Evolutionary conservation across 176 grass and related monocot species (phyloP), one percentile per base, ranked within the genome.

Genomic region (Elaeis guineensis): DNA sequence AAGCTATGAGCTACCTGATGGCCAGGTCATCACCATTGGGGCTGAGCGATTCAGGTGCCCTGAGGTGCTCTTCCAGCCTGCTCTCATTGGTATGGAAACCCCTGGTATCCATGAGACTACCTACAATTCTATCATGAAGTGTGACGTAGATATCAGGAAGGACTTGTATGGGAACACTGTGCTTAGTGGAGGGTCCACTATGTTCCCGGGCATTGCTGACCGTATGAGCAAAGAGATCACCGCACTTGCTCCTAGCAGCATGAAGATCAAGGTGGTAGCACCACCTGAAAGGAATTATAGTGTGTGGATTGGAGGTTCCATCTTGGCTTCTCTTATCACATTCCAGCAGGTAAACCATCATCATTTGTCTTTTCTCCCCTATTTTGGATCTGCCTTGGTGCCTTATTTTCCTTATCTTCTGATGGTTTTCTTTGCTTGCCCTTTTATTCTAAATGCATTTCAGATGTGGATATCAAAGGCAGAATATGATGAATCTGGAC

Each of bases 401-500:
- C 32, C 25, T 25, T 9, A 16, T 51, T 49, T 65, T 51, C 35
- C 8, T 39, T 39, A 8, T 39, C 35, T 11, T 39, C 8, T 39
- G 35, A 39, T 39, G 35, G 8, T 39, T 39, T 11, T 39, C 6
- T 39, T 39, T 39, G 35, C 35, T 39, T 39, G 7, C 1, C 35
- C 35, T 8, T 39, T 39, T 39, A 2, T 39, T 11, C 5, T 39
- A 5, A 39, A 39, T 39, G 35, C 15, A n/a, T 65, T 16, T 11
- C 63, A 65, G 63, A 65, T 65, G 63, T 65, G 63, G 63, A 65
- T 65, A 25, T 28, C 63, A 9, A 65, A 65, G 49, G 63, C 63
- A 25, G 63, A 65, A 21, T 65, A 65, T 17, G 63, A 65, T 4
- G 63, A 65, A 24, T 65, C 49, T 18, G 63, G 63, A 5, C 63